These are phyloP conservation scores for Jacaranda mimosifolia DNA, from an alignment of 257 asterid species.

Conservation along the genomic window DNA sequence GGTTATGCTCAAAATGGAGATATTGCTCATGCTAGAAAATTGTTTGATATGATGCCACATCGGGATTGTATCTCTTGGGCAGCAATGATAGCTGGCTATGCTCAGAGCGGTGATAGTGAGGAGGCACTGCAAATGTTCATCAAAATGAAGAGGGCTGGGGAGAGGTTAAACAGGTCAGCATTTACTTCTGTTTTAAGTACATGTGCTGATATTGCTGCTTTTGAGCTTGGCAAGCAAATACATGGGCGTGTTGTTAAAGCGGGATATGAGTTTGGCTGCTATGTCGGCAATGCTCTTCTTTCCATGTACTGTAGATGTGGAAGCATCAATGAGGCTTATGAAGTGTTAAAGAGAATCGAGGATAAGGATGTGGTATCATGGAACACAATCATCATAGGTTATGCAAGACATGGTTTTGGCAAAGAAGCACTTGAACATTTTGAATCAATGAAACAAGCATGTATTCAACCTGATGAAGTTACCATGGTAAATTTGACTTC, in stretches of 20 bases:
- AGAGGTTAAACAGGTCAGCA: constrained; percentile 65
- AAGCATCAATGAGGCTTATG: constrained; percentile 78
- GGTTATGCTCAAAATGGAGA: constrained; percentile 83
- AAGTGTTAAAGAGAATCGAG: constrained; percentile 61
- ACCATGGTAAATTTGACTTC: constrained; percentile 70
- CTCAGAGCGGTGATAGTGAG: constrained; percentile 75
- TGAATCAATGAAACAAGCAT: constrained; percentile 61
- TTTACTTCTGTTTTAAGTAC: constrained; percentile 79
- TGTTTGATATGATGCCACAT: constrained; percentile 75
- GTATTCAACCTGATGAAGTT: constrained; percentile 78
- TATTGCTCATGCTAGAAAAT: constrained; percentile 63
- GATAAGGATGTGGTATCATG: constrained; percentile 88
- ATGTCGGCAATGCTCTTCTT: constrained; percentile 90
- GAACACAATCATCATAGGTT: constrained; percentile 91
- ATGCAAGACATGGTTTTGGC: constrained; percentile 94
- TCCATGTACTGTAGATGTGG: constrained; percentile 96
- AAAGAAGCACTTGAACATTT: constrained; percentile 72
- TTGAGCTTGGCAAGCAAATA: constrained; percentile 91
- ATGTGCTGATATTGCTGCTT: constrained; percentile 87
- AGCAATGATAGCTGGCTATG: constrained; percentile 87
- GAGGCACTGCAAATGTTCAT: constrained; percentile 68
- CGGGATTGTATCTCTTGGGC: constrained; percentile 97
- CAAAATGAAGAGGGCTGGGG: constrained; percentile 72
- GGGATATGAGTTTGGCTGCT: constrained; percentile 82
- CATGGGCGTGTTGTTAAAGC: constrained; percentile 78